These are phyloP conservation scores for Suillus plorans DNA, from an alignment of 768 basidiomycete species.

Conservation along the genomic window DNA sequence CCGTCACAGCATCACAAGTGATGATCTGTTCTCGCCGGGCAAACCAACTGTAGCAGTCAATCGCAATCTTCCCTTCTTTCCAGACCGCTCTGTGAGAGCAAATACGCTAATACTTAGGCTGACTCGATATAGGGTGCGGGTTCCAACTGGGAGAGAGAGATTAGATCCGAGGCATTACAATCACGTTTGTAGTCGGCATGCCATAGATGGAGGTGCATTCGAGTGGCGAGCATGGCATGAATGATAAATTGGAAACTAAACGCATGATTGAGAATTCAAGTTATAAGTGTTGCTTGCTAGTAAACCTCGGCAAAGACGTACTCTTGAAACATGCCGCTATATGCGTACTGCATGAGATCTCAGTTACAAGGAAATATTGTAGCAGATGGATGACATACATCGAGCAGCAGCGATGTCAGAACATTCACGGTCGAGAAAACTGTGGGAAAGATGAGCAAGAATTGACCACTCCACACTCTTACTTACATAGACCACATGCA, in stretches of 20 bases:
- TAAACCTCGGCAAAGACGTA: background rate
- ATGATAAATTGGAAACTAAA: slow-evolving; percentile 9
- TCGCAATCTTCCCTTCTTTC: background rate
- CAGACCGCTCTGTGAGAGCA: background rate
- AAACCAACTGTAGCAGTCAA: background rate
- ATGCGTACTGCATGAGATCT: background rate
- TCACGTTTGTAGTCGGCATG: background rate
- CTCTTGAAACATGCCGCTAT: slow-evolving; percentile 11
- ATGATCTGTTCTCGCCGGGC: background rate
- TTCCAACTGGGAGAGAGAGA: background rate
- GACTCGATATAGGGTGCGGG: background rate
- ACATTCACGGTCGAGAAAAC: slow-evolving; percentile 7
- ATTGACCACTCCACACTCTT: background rate
- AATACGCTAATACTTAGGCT: background rate
- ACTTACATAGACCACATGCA: slow-evolving; percentile 8
- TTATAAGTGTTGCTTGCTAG: background rate
- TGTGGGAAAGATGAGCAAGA: no score
- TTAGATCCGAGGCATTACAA: background rate
- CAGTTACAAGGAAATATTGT: background rate
- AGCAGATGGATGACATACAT: background rate
- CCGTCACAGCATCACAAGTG: background rate
- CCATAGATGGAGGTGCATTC: slow-evolving; percentile 10
- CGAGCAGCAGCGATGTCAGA: slow-evolving; percentile 1
- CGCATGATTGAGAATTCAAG: background rate
- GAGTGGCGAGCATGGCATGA: slow-evolving; percentile 6